Evolutionary conservation across 148 eudicot species (phyloP), one percentile per base, ranked within the genome.

Genomic region (Chenopodium quinoa): DNA sequence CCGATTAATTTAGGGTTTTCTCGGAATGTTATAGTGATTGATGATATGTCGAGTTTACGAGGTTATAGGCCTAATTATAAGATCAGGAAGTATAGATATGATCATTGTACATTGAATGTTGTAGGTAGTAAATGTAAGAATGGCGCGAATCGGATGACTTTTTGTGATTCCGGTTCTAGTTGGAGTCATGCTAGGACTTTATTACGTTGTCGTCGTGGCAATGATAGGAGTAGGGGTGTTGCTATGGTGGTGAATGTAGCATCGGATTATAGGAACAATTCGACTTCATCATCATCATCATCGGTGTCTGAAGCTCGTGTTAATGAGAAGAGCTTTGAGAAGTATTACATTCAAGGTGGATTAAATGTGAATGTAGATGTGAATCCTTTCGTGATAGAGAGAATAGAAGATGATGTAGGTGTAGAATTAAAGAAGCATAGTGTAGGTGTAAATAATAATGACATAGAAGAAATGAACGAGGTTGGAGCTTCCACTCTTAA

Each of bases 211-310:
- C 72, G 77, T 82, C 67, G 74, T 83, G 58, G 58, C 73, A 67
- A 78, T 75, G 79, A 67, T 85, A 77, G 62, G 68, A 76, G 63
- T 77, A 85, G 84, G 78, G 71, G 83, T 79, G 74, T 73, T 52
- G 78, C 77, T 14, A 68, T 78, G 12, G 64, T 86, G 64, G 84
- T 76, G 32, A 91, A 89, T 85, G 93, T 91, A 73, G 91, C 91
- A 19, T 92, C 96, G 23, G 89, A 92, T 88, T 62, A 79, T 72
- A 89, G 91, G 85, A 87, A 89, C 74, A 88, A 91, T 84, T 92
- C 92, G 71, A 89, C 89, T 5, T 50, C 84, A 4, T 34, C 77
- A 4, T 52, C 77, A 7, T 63, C 84, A 40, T 31, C 84, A 11
- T 77, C 75, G 2, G 25, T 92, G 19, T 85, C 84, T 54, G 92